phyloP scores from a whole-genome alignment of 108 stramenopile species.

The Pseudonitzschia pungens region DNA sequence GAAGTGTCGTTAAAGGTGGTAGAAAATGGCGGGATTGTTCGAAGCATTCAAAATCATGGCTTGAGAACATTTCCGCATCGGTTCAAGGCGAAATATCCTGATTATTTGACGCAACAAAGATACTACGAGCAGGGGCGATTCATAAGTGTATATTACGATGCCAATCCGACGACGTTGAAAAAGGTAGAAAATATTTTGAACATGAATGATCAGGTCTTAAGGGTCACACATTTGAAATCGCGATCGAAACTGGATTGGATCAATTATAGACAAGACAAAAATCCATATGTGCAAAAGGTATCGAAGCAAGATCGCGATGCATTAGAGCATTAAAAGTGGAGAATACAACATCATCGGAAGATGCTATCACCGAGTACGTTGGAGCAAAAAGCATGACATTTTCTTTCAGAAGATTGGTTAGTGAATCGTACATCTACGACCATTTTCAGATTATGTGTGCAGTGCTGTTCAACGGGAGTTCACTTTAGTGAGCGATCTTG shows the following conservation, averaged over 20 bases:
- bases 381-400: no score
- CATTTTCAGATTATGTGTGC: no score
- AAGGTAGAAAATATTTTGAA: conserved; percentile 64
- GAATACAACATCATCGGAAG: background rate
- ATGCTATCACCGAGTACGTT: background rate
- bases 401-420: no score
- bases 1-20: conserved; percentile 76
- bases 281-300: conserved; percentile 71
- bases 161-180: conserved; percentile 60
- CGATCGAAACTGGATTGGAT: conserved; percentile 68
- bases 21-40: conserved; percentile 79
- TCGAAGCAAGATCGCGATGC: conserved; percentile 9
- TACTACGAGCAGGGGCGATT: conserved; percentile 86
- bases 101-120: conserved; percentile 65
- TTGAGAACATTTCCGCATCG: conserved; percentile 82
- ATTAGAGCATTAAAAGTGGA: background rate
- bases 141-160: conserved; percentile 80
- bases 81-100: conserved; percentile 80
- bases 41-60: conserved; percentile 85
- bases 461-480: no score
- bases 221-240: conserved; percentile 74
- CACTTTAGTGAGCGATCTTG: no score
- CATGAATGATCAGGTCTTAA: conserved; percentile 72
- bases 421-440: no score
- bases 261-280: conserved; percentile 70